Base-by-base conservation (phyloP, 73 alveolate species). In the Paramecium tetraurelia region DNA sequence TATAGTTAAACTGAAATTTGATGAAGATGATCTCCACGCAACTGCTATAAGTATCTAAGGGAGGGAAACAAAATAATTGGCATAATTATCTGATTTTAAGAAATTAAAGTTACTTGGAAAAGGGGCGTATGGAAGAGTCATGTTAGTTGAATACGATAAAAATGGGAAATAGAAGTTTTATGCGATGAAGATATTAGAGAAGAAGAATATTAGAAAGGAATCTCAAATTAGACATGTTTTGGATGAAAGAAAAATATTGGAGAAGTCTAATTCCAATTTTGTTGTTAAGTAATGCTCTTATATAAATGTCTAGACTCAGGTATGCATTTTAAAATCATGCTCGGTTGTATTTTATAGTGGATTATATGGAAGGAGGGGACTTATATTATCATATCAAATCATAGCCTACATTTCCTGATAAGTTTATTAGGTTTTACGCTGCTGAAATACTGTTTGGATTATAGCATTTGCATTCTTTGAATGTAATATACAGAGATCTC, bases 311-410 rank as follows among this genome's bases (percentile, higher is more conserved):
- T 53, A 53, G 69, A 22, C 85, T 97, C 4, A 96, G 96, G 70
- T 97, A 88, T 89, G 99, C 99, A n/a, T 97, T 97, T 84, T 94
- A 97, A 92, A 95, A 96, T 43, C 90, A 96, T 22, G 92, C 95
- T 21, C 95, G 95, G 20, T 95, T 97, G 31, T 97, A 96, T 92
- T 96, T 97, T 46, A 94, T 97, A 22, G 96, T 97, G 92, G 99
- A 97, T 71, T 97, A 96, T 93, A 76, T 97, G 80, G 92, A 97
- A 36, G 99, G 99, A 7, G 99, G 99, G 3, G 99, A 97, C 36
- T 93, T 97, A 77, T 97, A 96, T 70, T 95, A 75, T 85, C 99
- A 96, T 63, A 80, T 96, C 36, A 92, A 93, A 71, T 58, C 92
- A 41, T 85, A 87, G 16, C 83, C 95, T 20, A 95, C 93, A 35